Evolutionary conservation across 345 rosid genomes (phyloP), one percentile per base, ranked within the genome.

Genomic region (Erysimum cheiranthoides): DNA sequence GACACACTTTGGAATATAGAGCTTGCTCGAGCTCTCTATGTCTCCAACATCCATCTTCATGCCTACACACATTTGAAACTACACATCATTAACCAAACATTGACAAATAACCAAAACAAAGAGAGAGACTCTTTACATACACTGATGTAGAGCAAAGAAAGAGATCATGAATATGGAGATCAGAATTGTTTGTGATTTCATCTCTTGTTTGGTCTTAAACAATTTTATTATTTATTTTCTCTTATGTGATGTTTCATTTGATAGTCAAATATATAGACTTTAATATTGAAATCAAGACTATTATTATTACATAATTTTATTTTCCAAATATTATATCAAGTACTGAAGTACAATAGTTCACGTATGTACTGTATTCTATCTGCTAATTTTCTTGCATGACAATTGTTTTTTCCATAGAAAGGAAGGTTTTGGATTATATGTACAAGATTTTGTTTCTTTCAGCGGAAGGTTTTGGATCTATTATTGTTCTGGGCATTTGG

Each of bases 391-490:
- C 18, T 40, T 18, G 36, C 57, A 45, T 18, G 71, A 45, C 54
- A 59, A 27, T 46, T 35, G 73, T 60, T 49, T 52, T 42, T 52
- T 69, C n/a, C 74, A 70, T 10, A 21, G 61, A 76, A 52, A n/a
- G 75, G 70, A 61, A 69, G 25, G 25, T 21, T 21, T 21, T 21
- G 25, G 25, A 21, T 21, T 21, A 21, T 0, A 21, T 21, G 1
- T 21, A 21, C 25, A 21, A 21, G 1, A 21, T 21, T 21, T 21
- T 21, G 25, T 21, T 21, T 21, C 25, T 21, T 21, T 21, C 25
- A 21, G 1, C 25, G 25, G 25, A 21, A 21, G 25, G 25, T 21
- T 21, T 21, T 21, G 25, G 25, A 21, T 21, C 25, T 21, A 21
- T 21, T 21, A 21, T 21, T 21, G 25, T 21, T 21, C 25, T 21